Evolutionary conservation across 1,139 yeast genomes (phyloP).

Genomic region (Kodamaea suecica): DNA sequence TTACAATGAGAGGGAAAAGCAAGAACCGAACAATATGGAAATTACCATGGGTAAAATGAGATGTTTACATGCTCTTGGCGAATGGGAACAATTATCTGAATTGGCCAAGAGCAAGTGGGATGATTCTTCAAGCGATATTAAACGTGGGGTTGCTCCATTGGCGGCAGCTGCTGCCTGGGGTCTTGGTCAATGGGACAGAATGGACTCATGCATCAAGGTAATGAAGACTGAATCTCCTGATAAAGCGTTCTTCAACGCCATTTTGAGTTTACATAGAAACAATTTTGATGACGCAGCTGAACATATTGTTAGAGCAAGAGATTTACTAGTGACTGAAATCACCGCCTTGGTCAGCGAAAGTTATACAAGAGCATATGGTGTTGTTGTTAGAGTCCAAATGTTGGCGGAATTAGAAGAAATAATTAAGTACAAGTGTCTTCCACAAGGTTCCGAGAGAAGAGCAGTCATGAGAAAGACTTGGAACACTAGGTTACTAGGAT

Average conservation of each 20-base stretch:
- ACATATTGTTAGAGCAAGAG: constrained; percentile 83
- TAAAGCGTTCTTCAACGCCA: constrained; percentile 90
- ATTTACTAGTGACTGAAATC: constrained; percentile 84
- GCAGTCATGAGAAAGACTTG: constrained; percentile 83
- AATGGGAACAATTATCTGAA: constrained; percentile 91
- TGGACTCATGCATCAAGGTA: constrained; percentile 86
- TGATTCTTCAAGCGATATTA: constrained; percentile 64
- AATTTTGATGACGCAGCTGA: constrained; percentile 78
- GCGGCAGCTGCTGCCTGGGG: constrained; percentile 99
- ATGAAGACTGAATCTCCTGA: constrained; percentile 94
- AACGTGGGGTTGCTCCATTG: constrained; percentile 88
- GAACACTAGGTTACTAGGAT: constrained; percentile 88
- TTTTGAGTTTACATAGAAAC: constrained; percentile 78
- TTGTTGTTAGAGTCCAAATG: constrained; percentile 95
- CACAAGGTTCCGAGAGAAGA: constrained; percentile 77
- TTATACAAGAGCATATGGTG: constrained; percentile 95
- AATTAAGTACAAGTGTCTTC: constrained; percentile 79
- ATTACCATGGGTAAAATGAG: constrained; percentile 97
- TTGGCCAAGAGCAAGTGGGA: constrained; percentile 87
- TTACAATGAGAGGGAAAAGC: constrained; percentile 67
- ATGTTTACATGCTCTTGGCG: constrained; percentile 95
- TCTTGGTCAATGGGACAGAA: constrained; percentile 93
- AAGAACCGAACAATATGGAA: constrained; percentile 62
- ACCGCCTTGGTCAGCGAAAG: constrained; percentile 95
- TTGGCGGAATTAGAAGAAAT: constrained; percentile 95